Conservation (phyloP, 1,139 yeast species). For the Kodamaea fungicola region DNA sequence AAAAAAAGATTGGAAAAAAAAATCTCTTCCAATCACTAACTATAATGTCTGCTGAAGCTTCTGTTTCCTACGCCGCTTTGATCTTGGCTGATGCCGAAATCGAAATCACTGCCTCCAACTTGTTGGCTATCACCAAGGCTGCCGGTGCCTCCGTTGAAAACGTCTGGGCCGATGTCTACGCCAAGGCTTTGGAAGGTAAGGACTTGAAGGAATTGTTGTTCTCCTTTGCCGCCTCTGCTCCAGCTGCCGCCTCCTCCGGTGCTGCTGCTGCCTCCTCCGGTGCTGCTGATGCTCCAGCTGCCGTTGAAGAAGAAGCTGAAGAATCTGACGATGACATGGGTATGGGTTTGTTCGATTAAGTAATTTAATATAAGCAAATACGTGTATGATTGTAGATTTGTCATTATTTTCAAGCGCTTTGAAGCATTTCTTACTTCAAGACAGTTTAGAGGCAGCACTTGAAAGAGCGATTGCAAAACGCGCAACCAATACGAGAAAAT, state of each 20-base stretch:
- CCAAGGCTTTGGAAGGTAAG: slow-evolving; percentile 78
- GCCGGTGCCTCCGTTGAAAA: slow-evolving; percentile 49
- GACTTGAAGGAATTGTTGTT: slow-evolving; percentile 73
- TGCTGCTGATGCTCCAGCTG: slow-evolving; percentile 57
- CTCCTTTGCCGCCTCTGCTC: slow-evolving; percentile 68
- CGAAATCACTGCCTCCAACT: slow-evolving; percentile 76
- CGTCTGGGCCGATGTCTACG: slow-evolving; percentile 80
- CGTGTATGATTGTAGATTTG: too few relatives aligned
- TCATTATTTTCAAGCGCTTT: too few relatives aligned
- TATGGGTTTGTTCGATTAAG: slow-evolving; percentile 80
- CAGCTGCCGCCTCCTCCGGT: slow-evolving; percentile 61
- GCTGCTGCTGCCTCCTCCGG: slow-evolving; percentile 56
- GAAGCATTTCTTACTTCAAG: too few relatives aligned
- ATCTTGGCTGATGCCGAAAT: slow-evolving; percentile 83
- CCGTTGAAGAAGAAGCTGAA: slow-evolving; percentile 51
- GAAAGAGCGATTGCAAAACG: too few relatives aligned
- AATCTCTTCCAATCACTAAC: slow-evolving; percentile 1
- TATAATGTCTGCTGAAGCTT: slow-evolving; percentile 73
- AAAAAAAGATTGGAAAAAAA: slow-evolving; percentile 1
- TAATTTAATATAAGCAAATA: neutral
- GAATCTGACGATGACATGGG: slow-evolving; percentile 72
- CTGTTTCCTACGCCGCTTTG: slow-evolving; percentile 84
- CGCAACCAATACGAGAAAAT: too few relatives aligned
- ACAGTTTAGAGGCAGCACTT: too few relatives aligned
- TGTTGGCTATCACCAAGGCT: slow-evolving; percentile 56